phyloP scores from a whole-genome alignment of 768 basidiomycete species.

The Podaxis mareebaensis region DNA sequence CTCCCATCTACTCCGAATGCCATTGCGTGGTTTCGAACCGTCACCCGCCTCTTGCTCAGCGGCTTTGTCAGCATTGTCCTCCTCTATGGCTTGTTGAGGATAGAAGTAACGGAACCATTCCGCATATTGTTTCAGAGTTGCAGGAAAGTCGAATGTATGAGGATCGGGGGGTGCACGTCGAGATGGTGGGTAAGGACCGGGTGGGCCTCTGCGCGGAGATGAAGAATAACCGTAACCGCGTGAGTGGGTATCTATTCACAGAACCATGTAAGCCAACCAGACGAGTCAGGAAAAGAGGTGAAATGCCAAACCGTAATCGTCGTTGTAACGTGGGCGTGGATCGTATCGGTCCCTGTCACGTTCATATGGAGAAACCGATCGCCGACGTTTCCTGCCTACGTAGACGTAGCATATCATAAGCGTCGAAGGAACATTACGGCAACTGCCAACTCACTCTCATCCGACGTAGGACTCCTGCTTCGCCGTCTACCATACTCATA shows the following conservation, averaged over 20 bases:
- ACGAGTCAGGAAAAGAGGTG: conserved; percentile 11
- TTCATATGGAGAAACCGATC: conserved; percentile 81
- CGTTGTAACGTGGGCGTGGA: conserved; percentile 77
- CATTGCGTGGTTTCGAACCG: conserved; percentile 80
- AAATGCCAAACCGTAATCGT: conserved; percentile 70
- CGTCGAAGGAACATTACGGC: conserved; percentile 15
- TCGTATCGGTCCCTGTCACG: conserved; percentile 83
- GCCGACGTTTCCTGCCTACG: conserved; percentile 75
- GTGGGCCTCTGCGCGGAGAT: conserved; percentile 58
- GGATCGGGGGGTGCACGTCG: conserved; percentile 77
- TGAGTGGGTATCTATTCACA: conserved; percentile 59
- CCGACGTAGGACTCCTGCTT: conserved; percentile 74
- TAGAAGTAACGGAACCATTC: conserved; percentile 85
- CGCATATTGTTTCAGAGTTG: conserved; percentile 79
- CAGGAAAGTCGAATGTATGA: conserved; percentile 79
- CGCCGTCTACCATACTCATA: conserved; percentile 73
- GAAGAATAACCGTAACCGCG: conserved; percentile 65
- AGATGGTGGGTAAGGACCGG: conserved; percentile 43
- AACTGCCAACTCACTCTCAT: conserved; percentile 53
- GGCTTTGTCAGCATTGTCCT: conserved; percentile 82
- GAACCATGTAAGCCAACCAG: conserved; percentile 17
- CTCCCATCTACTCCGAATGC: conserved; percentile 84
- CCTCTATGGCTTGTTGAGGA: conserved; percentile 76
- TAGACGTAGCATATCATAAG: conserved; percentile 13
- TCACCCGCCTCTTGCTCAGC: conserved; percentile 84